These are phyloP conservation scores for Phytophthora megakarya DNA, from an alignment of 352 stramenopile species.

Conservation along the genomic window DNA sequence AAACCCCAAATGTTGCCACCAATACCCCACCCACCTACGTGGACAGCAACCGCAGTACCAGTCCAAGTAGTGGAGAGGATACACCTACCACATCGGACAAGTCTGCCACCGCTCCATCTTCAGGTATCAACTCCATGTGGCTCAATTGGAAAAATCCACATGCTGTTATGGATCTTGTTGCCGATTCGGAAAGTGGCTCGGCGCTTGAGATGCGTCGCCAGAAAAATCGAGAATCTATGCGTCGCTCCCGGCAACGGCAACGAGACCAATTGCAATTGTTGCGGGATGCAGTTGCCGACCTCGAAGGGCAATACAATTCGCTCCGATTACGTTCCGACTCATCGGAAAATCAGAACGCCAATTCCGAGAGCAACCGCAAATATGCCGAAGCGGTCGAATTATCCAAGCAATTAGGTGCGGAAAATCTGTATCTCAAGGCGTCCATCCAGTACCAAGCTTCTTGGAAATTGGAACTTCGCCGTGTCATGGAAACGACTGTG, in stretches of 20 bases:
- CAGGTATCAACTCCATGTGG: slow-evolving; percentile 43
- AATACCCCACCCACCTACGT: slow-evolving; percentile 3
- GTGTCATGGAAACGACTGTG: slow-evolving; percentile 55
- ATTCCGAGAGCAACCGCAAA: slow-evolving; percentile 9
- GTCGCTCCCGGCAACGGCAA: slow-evolving; percentile 53
- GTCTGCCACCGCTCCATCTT: neutral
- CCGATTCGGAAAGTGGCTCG: slow-evolving; percentile 37
- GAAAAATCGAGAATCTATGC: slow-evolving; percentile 70
- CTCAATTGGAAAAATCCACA: slow-evolving; percentile 45
- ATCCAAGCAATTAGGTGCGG: slow-evolving; percentile 49
- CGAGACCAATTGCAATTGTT: slow-evolving; percentile 51
- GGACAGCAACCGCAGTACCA: slow-evolving; percentile 22
- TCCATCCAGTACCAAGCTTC: slow-evolving; percentile 51
- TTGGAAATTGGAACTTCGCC: slow-evolving; percentile 51
- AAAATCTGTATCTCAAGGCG: slow-evolving; percentile 56
- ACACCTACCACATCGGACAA: slow-evolving; percentile 12
- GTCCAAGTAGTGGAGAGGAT: slow-evolving; percentile 38
- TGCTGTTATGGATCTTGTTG: slow-evolving; percentile 39
- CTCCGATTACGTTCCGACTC: slow-evolving; percentile 40
- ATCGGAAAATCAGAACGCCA: neutral
- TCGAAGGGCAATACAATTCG: slow-evolving; percentile 49
- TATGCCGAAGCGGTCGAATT: slow-evolving; percentile 38
- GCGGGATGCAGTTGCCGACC: slow-evolving; percentile 38
- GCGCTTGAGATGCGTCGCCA: slow-evolving; percentile 46
- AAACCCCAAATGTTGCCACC: neutral